Conservation (phyloP, 441 rosid genomes). For the Corymbia citriodora region DNA sequence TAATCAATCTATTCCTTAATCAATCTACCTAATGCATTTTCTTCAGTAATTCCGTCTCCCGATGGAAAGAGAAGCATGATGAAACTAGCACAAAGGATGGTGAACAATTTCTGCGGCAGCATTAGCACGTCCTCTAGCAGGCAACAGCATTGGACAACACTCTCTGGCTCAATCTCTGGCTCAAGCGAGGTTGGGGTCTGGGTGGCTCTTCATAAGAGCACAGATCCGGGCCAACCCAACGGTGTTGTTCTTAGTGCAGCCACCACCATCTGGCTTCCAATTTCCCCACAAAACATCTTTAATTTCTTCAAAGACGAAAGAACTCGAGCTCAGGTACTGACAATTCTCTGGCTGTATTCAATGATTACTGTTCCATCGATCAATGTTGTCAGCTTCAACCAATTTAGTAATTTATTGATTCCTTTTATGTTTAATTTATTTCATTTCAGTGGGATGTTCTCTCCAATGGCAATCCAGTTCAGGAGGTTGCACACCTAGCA, state of each 20-base stretch:
- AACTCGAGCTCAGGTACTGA: constrained; percentile 76
- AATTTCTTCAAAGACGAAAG: constrained; percentile 88
- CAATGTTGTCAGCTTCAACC: neutral
- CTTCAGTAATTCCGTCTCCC: constrained; percentile 69
- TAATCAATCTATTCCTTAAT: neutral
- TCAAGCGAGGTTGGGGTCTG: constrained; percentile 68
- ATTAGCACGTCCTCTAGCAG: constrained; percentile 68
- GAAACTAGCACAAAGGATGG: constrained; percentile 96
- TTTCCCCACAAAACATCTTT: constrained; percentile 69
- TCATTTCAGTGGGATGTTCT: constrained; percentile 89
- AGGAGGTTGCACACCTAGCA: constrained; percentile 93
- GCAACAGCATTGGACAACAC: constrained; percentile 53
- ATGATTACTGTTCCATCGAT: neutral
- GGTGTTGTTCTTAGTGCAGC: constrained; percentile 91
- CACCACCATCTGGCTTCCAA: constrained; percentile 86
- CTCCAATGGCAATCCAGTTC: constrained; percentile 79
- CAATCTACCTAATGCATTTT: neutral
- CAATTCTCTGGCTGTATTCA: neutral
- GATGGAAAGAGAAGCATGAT: constrained; percentile 97
- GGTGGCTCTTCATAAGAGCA: constrained; percentile 70
- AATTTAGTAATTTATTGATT: neutral
- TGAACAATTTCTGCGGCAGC: constrained; percentile 70
- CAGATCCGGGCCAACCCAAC: constrained; percentile 69
- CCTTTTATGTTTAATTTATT: neutral
- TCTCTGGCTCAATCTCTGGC: constrained; percentile 56